Base-by-base conservation (phyloP, 371 early-diverging fungal species). In the Nematocida homosporus region DNA sequence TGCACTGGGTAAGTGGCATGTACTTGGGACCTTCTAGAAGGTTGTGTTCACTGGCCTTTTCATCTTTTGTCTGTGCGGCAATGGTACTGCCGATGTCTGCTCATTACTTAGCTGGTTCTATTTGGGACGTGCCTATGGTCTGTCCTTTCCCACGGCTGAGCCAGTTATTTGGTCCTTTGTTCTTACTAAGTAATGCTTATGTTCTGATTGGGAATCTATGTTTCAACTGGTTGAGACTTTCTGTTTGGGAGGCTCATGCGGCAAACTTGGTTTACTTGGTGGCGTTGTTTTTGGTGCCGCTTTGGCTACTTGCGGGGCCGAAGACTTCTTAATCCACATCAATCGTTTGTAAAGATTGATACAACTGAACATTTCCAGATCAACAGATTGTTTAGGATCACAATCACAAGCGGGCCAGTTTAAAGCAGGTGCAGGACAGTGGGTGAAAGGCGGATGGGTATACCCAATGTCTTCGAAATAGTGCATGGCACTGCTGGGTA, bases 381-480 rank as follows among this genome's bases (percentile, higher is more conserved):
- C 82, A 16, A 82, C 50, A 20, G 80, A 82, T n/a, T 64, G 56
- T 25, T 38, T 41, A 10, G 79, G 56, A 29, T 56, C 56, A 59
- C 85, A 85, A 10, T 66, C 65, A 76, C 85, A 85, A 23, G 66
- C 47, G 8, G 34, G 37, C 51, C 56, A 67, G 38, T 68, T 65
- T 1, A 77, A 59, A 32, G 81, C 69, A 20, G 66, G 65, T 5
- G 37, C 56, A 2, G 85, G 85, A 47, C 85, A 85, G 66, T 83
- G 81, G 3, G 44, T 79, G 68, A 81, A 85, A 23, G 82, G 82
- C 2, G 78, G 79, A 42, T 85, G 85, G 51, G 80, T 80, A 57
- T 85, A 86, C 38, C 87, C 87, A 25, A 86, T 86, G 42, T 86
- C 81, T 54, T 89, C 87, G 85, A 94, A 94, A 81, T 88, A 93